Conservation (phyloP, 805 yeast species). For the Candida sakaeoensis region DNA sequence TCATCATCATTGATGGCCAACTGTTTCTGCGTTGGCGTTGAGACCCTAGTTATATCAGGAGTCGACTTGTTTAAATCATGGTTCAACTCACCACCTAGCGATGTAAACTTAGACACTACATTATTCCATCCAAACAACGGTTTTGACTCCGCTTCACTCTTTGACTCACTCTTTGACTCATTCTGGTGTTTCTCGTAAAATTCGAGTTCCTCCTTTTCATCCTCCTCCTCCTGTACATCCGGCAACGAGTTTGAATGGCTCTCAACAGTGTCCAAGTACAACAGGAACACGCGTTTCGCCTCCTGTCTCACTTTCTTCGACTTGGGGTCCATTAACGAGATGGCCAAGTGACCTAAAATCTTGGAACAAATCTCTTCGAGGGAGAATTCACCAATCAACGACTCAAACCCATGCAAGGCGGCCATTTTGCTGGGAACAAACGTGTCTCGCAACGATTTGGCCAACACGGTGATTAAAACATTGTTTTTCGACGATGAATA, state of each 20-base stretch:
- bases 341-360: conserved; percentile 79
- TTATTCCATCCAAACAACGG: conserved; percentile 41
- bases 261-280: conserved; percentile 45
- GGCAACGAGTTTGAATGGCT: conserved; percentile 34
- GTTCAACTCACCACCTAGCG: conserved; percentile 27
- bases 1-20: conserved; percentile 4
- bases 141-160: conserved; percentile 18
- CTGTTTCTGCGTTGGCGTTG: conserved; percentile 23
- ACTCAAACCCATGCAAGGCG: conserved; percentile 70
- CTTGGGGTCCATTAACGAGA: conserved; percentile 69
- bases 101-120: conserved; percentile 33
- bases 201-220: conserved; percentile 28
- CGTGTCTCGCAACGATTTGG: conserved; percentile 78
- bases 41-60: conserved; percentile 29
- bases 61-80: conserved; percentile 35
- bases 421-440: conserved; percentile 70
- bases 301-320: conserved; percentile 66
- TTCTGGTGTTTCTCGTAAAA: conserved; percentile 25
- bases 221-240: conserved; percentile 33
- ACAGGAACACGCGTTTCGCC: conserved; percentile 65
- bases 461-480: conserved; percentile 82
- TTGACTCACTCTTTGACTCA: conserved; percentile 4
- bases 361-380: conserved; percentile 76
- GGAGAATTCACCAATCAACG: conserved; percentile 60
- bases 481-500: conserved; percentile 56